Base-by-base conservation (phyloP, 1,139 yeast species). In the Schwanniomyces etchellsii region DNA sequence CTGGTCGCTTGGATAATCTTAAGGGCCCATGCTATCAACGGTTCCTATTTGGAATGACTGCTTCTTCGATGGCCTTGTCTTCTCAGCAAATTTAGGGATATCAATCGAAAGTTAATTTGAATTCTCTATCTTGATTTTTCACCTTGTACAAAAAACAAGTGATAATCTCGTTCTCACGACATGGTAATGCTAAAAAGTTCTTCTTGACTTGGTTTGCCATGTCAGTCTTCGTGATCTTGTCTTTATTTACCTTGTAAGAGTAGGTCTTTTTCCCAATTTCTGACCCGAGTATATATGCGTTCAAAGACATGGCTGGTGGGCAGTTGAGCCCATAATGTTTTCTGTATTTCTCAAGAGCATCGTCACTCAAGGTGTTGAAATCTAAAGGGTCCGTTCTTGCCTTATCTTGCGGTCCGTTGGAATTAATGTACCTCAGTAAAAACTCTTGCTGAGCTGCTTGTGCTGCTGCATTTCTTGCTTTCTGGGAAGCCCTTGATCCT, bases 111-210 rank as follows among this genome's bases (percentile, higher is more conserved):
- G 56, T 48, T 36, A 67, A 51, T 47, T 65, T 66, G 39, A 67
- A 70, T 30, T 61, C 70, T 47, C 59, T 58, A 41, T 74, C 76
- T 39, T 79, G 81, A 47, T 82, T 77, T 46, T 74, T 74, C 32
- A 81, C 85, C 42, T 81, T 76, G 55, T 85, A 85, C 35, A 85
- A 63, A 47, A 85, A 85, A 43, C 80, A 83, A 26, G 91, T 81
- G 26, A 85, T 75, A 25, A 79, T 74, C 45, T 85, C 95, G 40
- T 80, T 78, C 47, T 85, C 95, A 39, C 82, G 73, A 3, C 74
- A 74, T n/a, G 74, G 72, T 32, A 77, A 70, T 25, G 63, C 64
- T 42, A 64, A 38, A 40, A 84, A 82, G 50, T 85, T 93, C 34
- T 68, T 72, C 52, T 77, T 77, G 22, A 76, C 70, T 9, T 65